These are phyloP conservation scores for Aphanomyces euteiches DNA, from an alignment of 352 stramenopile genomes.

Conservation along the genomic window DNA sequence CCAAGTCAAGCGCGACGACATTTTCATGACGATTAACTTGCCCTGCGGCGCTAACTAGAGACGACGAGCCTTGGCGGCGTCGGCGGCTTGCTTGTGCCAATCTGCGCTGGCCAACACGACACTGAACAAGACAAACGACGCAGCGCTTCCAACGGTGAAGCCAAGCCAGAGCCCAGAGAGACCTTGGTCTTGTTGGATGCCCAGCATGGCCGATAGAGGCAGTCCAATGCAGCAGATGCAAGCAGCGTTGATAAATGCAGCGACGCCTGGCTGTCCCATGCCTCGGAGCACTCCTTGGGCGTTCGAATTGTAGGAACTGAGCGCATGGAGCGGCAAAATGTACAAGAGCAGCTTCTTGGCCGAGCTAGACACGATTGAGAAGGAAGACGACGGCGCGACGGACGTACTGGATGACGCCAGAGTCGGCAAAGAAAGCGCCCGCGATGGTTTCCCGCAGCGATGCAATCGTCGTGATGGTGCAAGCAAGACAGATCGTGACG, in stretches of 20 bases:
- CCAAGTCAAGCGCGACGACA: neutral
- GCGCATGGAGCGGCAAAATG: conserved; percentile 54
- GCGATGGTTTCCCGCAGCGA: neutral
- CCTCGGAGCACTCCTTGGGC: conserved; percentile 75
- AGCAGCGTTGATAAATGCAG: conserved; percentile 57
- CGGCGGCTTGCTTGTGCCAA: neutral
- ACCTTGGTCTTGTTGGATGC: conserved; percentile 40
- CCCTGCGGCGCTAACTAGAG: too few species aligned
- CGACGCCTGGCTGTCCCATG: conserved; percentile 55
- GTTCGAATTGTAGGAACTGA: conserved; percentile 62
- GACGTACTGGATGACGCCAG: conserved; percentile 12
- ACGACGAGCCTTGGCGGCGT: neutral
- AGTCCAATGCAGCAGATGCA: conserved; percentile 75
- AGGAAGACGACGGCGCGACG: neutral
- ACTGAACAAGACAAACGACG: neutral
- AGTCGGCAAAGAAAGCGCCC: neutral
- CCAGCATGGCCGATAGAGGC: conserved; percentile 50
- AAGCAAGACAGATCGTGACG: neutral
- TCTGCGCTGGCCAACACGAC: neutral
- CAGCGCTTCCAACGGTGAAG: conserved; percentile 45
- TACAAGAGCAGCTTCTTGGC: conserved; percentile 39
- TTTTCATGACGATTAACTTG: neutral
- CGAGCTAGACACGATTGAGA: neutral
- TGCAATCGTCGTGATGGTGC: neutral
- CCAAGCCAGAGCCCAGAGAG: conserved; percentile 76